Base-by-base conservation (phyloP, 2,329 filamentous ascomycete species). In the Colletotrichum chrysophilum region DNA sequence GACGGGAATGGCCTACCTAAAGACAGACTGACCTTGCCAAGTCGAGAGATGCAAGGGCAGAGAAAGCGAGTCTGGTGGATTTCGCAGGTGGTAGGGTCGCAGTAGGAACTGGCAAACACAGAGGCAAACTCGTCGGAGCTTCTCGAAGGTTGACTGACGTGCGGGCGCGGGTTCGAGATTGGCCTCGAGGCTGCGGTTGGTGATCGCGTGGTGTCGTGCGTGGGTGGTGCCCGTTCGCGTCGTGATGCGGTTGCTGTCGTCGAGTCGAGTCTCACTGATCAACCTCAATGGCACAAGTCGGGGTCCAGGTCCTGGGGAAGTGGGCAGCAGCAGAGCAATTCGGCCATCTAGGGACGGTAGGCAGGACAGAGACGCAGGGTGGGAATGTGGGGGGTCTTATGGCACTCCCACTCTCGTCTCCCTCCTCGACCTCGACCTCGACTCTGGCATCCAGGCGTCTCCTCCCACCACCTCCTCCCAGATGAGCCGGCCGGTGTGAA, bases 331-430 rank as follows among this genome's bases (percentile, higher is more conserved):
- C 52, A 62, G 4, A 71, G 34, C 71, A 67, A 66, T 52, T 75
- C 60, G 68, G 34, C 32, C 66, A 55, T 58, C 71, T 36, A 52
- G 30, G 61, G 48, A 16, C 16, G 28, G 52, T 52, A 21, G 24
- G 24, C 16, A 55, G 34, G 62, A 56, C 12, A 67, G 56, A 36
- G 56, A 55, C 55, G 30, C 66, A 38, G 68, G 55, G 69, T 72
- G 38, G 55, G 62, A 66, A 43, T 68, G 70, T 72, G 73, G 70
- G 70, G 73, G 70, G 73, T 73, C 73, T 75, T 75, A 73, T 75
- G 72, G 60, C 68, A 60, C 72, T 71, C 68, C 67, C 38, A 34
- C 38, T 52, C 43, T 52, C 43, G n/a, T 52, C 67, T 65, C 32
- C n/a, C 67, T 48, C 52, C 24, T 58, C 21, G 24, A 52, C 34